These are phyloP conservation scores for Cnidoscolus chayamansa DNA, from an alignment of 441 rosid species.

Conservation along the genomic window DNA sequence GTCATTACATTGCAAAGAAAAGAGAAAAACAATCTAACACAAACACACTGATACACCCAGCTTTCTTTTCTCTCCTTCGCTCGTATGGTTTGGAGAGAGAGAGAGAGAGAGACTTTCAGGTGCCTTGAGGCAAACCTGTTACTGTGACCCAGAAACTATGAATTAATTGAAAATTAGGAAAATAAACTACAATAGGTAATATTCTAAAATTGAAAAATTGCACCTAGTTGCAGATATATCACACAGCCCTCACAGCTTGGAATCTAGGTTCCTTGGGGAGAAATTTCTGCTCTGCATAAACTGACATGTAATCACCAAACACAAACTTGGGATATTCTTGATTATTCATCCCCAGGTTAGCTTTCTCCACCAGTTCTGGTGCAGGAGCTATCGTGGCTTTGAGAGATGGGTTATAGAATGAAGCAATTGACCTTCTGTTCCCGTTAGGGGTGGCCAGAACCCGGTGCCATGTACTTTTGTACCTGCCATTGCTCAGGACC, in stretches of 20 bases:
- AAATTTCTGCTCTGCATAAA: conserved; percentile 81
- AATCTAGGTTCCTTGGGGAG: conserved; percentile 87
- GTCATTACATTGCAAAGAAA: conserved; percentile 16
- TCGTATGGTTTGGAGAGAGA: neutral
- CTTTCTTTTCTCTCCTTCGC: conserved; percentile 20
- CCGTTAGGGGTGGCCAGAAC: conserved; percentile 49
- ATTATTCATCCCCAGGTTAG: conserved; percentile 22
- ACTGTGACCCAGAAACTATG: conserved; percentile 7
- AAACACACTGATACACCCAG: conserved; percentile 10
- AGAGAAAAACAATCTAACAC: conserved; percentile 10
- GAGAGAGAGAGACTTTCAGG: conserved; percentile 26
- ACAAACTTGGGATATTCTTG: conserved; percentile 64
- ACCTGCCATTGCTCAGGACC: conserved; percentile 76
- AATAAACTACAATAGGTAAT: neutral
- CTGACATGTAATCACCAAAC: conserved; percentile 84
- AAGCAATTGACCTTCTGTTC: conserved; percentile 77
- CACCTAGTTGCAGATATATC: conserved; percentile 4
- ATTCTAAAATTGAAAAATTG: conserved; percentile 6
- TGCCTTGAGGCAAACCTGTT: conserved; percentile 7
- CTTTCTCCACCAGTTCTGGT: conserved; percentile 30
- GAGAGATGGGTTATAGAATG: conserved; percentile 76
- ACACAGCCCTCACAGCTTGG: conserved; percentile 57
- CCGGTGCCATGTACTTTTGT: conserved; percentile 88
- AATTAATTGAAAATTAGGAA: neutral
- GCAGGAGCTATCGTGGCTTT: conserved; percentile 77